Evolutionary conservation across 2,329 filamentous ascomycete species (phyloP), one percentile per base, ranked within the genome.

Genomic region (Microcera coccophila): DNA sequence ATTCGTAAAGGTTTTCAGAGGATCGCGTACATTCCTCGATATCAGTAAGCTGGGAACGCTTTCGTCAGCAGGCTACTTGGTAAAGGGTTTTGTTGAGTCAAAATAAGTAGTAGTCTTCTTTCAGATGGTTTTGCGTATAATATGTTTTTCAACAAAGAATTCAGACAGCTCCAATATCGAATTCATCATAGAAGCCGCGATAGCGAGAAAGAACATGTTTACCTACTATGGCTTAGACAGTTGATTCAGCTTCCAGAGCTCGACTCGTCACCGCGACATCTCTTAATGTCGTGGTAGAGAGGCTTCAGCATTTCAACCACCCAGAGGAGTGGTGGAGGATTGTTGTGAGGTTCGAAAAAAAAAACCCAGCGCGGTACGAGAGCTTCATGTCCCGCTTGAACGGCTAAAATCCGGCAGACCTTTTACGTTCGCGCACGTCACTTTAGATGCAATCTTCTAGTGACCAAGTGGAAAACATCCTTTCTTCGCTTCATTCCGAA

Each of bases 141-240:
- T 64, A 66, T 60, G 62, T 62, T 70, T 74, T 71, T 86, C 82
- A 76, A 73, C 81, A 84, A 68, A 62, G 64, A 72, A 78, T 68
- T 76, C 69, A 81, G 84, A 87, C 82, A 87, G 84, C 84, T 87
- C 84, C 84, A 87, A 87, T 87, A 85, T 62, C 60, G 52, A 59
- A 54, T 56, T 70, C 72, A 75, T 76, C 73, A 76, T 51, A 41
- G 49, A 62, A 59, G 47, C 42, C n/a, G n/a, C n/a, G 38, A 32
- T 14, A 17, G 21, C n/a, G 17, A 22, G 28, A 36, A 38, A 11
- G 10, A 15, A 17, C 37, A 21, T 17, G 15, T 36, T 36, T 47
- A 61, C 62, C 60, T 62, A 57, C 54, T 37, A 22, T 42, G 24
- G 18, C 36, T 45, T 12, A 22, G 29, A 31, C 19, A 29, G 42